These are phyloP conservation scores for Fusarium sp. DNA, from an alignment of 2,329 filamentous ascomycete species.

Conservation along the genomic window DNA sequence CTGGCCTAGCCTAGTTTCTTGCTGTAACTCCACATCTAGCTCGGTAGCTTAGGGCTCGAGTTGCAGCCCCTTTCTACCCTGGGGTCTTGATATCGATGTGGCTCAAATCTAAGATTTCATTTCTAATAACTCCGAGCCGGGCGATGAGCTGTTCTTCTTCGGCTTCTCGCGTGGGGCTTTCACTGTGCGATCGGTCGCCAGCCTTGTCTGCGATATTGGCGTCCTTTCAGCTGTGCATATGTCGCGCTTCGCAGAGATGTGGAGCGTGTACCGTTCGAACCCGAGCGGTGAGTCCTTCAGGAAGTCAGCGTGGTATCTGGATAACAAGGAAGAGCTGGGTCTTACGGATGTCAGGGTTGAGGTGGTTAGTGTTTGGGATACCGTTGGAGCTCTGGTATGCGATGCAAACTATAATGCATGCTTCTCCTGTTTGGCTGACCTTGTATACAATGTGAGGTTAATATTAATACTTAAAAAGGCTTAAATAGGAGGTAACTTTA, in stretches of 20 bases:
- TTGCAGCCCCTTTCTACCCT: too few relatives aligned
- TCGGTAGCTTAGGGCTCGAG: too few relatives aligned
- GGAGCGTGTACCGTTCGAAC: background rate
- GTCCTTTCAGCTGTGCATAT: background rate
- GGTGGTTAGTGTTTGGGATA: background rate
- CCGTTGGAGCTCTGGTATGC: background rate
- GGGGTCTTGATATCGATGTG: background rate
- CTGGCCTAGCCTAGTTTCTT: too few relatives aligned
- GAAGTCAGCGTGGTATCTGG: background rate
- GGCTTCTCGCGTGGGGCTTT: background rate
- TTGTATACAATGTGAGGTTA: too few relatives aligned
- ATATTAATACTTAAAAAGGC: too few relatives aligned
- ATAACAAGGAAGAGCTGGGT: background rate
- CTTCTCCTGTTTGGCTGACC: background rate
- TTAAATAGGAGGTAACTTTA: too few relatives aligned
- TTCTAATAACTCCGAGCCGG: background rate
- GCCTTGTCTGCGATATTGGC: background rate
- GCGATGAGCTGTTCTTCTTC: background rate
- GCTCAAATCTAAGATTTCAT: background rate
- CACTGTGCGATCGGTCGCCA: background rate
- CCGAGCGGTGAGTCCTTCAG: background rate
- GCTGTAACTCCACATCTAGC: too few relatives aligned
- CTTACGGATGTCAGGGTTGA: background rate
- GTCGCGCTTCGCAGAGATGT: background rate
- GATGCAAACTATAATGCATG: background rate